Evolutionary conservation across 2,329 filamentous ascomycete genomes (phyloP), one percentile per base, ranked within the genome.

Genomic region (Fusarium goolgardi): DNA sequence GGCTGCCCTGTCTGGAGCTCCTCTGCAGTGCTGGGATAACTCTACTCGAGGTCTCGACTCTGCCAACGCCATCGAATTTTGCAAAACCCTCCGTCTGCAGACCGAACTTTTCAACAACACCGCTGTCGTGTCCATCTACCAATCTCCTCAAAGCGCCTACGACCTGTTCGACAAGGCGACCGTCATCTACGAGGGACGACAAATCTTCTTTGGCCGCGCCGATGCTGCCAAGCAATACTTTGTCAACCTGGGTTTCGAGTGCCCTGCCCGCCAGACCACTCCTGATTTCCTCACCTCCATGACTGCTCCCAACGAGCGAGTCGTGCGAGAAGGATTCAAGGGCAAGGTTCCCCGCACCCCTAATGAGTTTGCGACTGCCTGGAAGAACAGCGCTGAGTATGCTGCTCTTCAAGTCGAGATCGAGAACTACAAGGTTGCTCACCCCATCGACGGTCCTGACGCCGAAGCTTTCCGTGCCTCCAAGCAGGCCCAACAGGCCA

Each of bases 61-160:
- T 32, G 90, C 90, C 78, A 93, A 92, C 77, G 90, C 91, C 53
- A 85, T 93, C 62, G 90, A 92, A 77, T 93, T 93, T 76, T 89
- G 86, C 78, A 90, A 87, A 79, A 92, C 89, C 1, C 81, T 93
- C 11, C 86, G 89, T 37, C 81, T 90, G 51, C 85, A 89, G 75
- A 88, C 89, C 2, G 89, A 92, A 73, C 83, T 92, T 32, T 90
- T 88, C 63, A 84, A 84, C 63, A 87, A 81, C 75, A 90, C 90
- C 4, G 88, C 89, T 27, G 85, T 85, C 63, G 90, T 93, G 34
- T 90, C 90, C 67, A 92, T 93, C 77, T 93, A 93, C 78, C 90
- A 93, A 77, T 86, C 90, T 5, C 85, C 86, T 1, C 86, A 89
- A 75, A 82, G 79, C 51, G 86, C 85, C 58, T 93, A 91, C 74